A percentile compares a stretch with the other conserved stretches of the same genome.
Conservation (phyloP, 1,284 basidiomycete genomes). For the Tilletiopsis washingtonensis region DNA sequence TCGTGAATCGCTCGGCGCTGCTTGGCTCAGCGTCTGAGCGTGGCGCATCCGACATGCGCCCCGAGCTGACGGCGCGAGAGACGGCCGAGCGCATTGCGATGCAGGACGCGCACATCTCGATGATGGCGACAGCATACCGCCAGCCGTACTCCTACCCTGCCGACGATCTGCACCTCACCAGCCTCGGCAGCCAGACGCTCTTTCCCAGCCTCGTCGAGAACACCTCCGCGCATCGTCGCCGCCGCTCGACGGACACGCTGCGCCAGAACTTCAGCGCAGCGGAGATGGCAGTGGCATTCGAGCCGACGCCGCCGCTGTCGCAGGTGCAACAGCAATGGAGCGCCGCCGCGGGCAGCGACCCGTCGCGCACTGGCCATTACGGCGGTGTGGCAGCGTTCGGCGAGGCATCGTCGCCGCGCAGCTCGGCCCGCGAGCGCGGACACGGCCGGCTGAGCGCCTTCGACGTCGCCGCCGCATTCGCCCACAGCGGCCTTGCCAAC, state of each 20-base stretch:
- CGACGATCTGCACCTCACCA: conserved; percentile 7
- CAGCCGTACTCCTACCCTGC: background rate
- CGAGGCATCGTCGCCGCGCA: background rate
- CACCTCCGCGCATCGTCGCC: conserved; percentile 16
- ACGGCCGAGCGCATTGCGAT: no score
- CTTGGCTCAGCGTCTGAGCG: background rate
- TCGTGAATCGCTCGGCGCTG: background rate
- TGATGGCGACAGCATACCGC: conserved; percentile 1
- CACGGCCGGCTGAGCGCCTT: background rate
- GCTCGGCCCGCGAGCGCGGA: background rate
- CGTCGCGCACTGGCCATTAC: no score
- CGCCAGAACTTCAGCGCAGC: conserved; percentile 3
- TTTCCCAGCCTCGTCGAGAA: conserved; percentile 1
- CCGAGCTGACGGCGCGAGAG: no score
- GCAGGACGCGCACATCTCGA: no score
- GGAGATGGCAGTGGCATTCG: background rate
- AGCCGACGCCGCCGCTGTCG: background rate
- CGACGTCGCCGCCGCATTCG: background rate
- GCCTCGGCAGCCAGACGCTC: conserved; percentile 8
- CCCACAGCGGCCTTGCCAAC: background rate
- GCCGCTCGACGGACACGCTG: conserved; percentile 25
- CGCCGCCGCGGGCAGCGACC: background rate
- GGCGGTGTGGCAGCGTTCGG: background rate
- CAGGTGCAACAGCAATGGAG: background rate
- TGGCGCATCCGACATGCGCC: no score